A percentile compares a stretch with the other conserved stretches of the same genome.
phyloP scores from a whole-genome alignment of 192 early-diverging fungal genomes.

The Rhizoclosmatium globosum region DNA sequence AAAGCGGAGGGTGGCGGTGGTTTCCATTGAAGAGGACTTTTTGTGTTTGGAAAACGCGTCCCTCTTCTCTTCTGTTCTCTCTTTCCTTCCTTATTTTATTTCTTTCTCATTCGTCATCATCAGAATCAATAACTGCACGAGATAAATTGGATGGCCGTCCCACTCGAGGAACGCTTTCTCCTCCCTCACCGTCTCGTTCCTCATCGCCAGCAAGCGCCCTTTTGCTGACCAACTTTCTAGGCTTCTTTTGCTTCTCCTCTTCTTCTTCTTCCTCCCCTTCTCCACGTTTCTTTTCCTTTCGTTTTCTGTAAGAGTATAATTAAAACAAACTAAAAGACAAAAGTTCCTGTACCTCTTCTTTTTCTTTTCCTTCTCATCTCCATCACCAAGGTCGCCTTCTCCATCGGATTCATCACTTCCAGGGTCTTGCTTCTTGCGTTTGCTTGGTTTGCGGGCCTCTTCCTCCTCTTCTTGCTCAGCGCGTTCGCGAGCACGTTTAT shows the following conservation, averaged over 20 bases:
- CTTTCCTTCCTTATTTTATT: slow-evolving; percentile 4
- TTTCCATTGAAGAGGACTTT: not conserved
- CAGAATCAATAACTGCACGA: slow-evolving; percentile 32
- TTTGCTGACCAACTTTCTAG: not conserved
- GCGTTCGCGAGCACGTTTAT: slow-evolving; percentile 8
- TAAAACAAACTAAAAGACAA: not conserved
- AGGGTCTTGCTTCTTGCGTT: slow-evolving; percentile 39
- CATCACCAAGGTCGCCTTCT: slow-evolving; percentile 16
- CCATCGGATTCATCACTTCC: slow-evolving; percentile 1
- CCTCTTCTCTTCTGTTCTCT: not conserved
- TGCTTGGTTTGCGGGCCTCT: slow-evolving; percentile 26
- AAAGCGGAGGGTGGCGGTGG: slow-evolving; percentile 9
- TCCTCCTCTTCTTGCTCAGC: slow-evolving; percentile 37
- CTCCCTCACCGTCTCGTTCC: not conserved
- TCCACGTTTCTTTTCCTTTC: slow-evolving; percentile 32
- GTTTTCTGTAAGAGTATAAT: slow-evolving; percentile 15
- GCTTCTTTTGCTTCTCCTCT: not conserved
- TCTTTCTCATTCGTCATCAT: slow-evolving; percentile 18
- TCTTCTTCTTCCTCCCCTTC: slow-evolving; percentile 12
- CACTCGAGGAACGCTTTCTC: not conserved
- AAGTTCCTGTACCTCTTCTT: slow-evolving; percentile 25
- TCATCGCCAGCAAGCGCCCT: not conserved
- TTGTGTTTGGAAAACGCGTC: not conserved
- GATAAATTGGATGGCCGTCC: slow-evolving; percentile 24
- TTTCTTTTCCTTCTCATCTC: slow-evolving; percentile 15